Conservation (phyloP, 2,329 filamentous ascomycete genomes). For the Aureobasidium sp. region DNA sequence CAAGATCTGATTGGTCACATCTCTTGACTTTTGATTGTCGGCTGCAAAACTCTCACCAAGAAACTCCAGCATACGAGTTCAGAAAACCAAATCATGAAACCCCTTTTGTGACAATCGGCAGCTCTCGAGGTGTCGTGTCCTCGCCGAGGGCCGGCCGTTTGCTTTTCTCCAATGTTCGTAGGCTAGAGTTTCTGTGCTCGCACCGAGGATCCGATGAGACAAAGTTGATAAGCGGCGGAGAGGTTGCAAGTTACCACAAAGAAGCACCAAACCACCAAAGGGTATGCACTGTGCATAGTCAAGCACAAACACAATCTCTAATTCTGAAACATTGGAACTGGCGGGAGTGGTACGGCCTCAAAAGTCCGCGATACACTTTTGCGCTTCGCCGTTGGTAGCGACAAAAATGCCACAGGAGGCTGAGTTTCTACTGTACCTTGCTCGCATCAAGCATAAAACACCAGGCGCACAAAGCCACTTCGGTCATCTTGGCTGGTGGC, state of each 20-base stretch:
- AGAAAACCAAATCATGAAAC: neutral
- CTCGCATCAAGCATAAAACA: neutral
- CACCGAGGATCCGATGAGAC: neutral
- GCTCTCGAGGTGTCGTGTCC: neutral
- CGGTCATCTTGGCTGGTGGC: neutral
- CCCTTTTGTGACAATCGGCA: neutral
- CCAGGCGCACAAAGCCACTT: neutral
- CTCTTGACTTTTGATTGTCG: neutral
- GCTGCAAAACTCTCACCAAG: neutral
- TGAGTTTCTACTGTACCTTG: neutral
- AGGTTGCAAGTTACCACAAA: neutral
- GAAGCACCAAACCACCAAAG: neutral
- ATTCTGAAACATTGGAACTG: neutral
- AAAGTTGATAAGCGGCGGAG: conserved; percentile 1
- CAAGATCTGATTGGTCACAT: neutral
- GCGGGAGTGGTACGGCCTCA: neutral
- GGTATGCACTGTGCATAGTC: neutral
- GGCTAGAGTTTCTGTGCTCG: neutral
- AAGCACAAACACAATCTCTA: neutral
- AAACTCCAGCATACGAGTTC: neutral
- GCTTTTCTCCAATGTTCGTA: neutral
- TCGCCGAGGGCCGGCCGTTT: conserved; percentile 4
- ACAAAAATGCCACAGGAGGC: conserved; percentile 5
- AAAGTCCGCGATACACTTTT: neutral
- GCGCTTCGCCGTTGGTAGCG: neutral